phyloP scores from a whole-genome alignment of 140 eudicot genomes.

The Ambrosia hybrid region DNA sequence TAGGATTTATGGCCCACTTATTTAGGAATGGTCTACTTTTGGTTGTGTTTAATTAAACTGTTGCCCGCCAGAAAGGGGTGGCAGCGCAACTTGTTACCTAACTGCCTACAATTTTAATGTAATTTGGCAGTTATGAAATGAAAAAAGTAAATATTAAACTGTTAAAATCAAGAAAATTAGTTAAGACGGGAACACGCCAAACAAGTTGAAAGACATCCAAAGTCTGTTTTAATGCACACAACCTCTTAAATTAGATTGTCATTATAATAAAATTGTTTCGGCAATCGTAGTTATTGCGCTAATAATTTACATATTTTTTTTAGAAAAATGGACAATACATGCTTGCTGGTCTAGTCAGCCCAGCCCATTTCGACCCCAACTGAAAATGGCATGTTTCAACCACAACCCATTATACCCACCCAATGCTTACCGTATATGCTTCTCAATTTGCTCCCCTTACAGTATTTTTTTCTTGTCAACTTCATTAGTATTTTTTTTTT shows the following conservation, averaged over 20 bases:
- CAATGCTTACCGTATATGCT: slow-evolving; percentile 4
- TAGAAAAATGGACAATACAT: not conserved
- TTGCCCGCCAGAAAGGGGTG: no score
- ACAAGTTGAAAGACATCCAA: not conserved
- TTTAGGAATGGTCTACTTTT: not conserved
- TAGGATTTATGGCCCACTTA: not conserved
- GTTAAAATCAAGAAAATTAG: not conserved
- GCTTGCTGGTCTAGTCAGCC: not conserved
- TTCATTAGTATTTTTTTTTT: not conserved
- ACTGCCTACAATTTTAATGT: no score
- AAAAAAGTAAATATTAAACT: no score
- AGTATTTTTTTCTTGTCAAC: not conserved
- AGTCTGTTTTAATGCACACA: not conserved
- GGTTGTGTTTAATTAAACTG: not conserved
- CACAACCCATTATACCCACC: not conserved
- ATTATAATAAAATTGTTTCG: not conserved
- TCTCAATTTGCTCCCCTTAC: not conserved
- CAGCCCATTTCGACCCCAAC: not conserved
- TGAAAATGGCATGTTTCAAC: not conserved
- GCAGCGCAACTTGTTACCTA: no score
- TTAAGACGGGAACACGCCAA: not conserved
- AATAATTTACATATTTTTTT: not conserved
- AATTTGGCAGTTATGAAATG: no score
- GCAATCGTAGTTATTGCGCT: not conserved
- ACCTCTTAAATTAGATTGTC: slow-evolving; percentile 1